A percentile compares a stretch with the other conserved stretches of the same genome.
phyloP scores from a whole-genome alignment of 148 eudicot species.

The Arbutus unedo region DNA sequence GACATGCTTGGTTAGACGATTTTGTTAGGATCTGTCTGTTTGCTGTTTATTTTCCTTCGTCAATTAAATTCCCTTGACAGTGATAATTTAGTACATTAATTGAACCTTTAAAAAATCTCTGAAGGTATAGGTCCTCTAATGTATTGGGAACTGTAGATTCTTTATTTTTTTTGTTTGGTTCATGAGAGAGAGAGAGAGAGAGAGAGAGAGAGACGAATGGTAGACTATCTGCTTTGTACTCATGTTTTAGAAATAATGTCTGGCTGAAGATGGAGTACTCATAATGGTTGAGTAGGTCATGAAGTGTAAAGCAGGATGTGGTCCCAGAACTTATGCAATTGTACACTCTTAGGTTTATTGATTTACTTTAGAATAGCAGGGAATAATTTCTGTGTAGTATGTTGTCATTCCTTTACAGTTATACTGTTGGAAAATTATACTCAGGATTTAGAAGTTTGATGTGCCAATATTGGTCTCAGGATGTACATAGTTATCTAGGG shows the following conservation, averaged over 20 bases:
- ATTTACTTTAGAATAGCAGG: neutral
- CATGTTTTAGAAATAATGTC: neutral
- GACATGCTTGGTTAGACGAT: conserved; percentile 12
- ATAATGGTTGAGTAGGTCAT: neutral
- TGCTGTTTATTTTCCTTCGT: neutral
- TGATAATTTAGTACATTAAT: neutral
- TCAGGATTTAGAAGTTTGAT: neutral
- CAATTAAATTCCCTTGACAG: neutral
- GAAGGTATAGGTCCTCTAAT: neutral
- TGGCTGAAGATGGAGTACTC: neutral
- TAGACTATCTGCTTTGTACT: neutral
- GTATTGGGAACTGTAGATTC: neutral
- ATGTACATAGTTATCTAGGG: neutral
- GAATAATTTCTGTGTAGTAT: neutral
- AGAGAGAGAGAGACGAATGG: neutral
- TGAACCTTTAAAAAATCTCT: neutral
- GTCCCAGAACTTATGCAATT: neutral
- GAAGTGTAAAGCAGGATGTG: neutral
- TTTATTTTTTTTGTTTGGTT: neutral
- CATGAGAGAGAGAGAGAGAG: neutral
- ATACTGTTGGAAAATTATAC: neutral
- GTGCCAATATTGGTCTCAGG: neutral
- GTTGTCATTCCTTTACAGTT: neutral
- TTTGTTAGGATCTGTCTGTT: neutral
- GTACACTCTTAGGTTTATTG: neutral